Evolutionary conservation across 2,329 filamentous ascomycete genomes (phyloP).

Genomic region (Gliomastix tumulicola): DNA sequence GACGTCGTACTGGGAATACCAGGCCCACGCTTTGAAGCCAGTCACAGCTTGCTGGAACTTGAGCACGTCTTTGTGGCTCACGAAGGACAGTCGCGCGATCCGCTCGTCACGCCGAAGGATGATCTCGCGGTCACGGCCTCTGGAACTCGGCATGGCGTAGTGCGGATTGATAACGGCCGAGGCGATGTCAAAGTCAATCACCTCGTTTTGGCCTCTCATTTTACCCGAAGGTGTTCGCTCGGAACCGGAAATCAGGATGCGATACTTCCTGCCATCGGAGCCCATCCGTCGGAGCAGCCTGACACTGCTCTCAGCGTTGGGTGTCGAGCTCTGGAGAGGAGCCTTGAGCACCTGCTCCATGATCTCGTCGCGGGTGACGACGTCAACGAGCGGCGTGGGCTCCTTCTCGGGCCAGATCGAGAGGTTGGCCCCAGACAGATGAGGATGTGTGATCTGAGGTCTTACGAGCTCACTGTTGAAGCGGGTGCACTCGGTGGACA

Average conservation of each 20-base stretch:
- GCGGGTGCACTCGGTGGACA: not conserved
- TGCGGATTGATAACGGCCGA: conserved; percentile 17
- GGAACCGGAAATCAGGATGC: too few species aligned
- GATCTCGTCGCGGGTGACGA: conserved; percentile 20
- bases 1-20: conserved; percentile 10
- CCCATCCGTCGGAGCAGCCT: too few species aligned
- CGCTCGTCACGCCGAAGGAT: conserved; percentile 12
- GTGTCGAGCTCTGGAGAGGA: too few species aligned
- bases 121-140: too few species aligned
- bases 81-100: conserved; percentile 11
- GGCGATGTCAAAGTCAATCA: conserved; percentile 22
- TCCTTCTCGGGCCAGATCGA: conserved; percentile 21
- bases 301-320: conserved; percentile 10
- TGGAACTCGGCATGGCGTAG: conserved; percentile 7
- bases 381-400: conserved; percentile 15
- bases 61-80: conserved; percentile 8
- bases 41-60: conserved; percentile 16
- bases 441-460: conserved; percentile 9
- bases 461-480: conserved; percentile 13
- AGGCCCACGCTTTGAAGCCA: conserved; percentile 11
- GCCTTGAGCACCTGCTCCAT: conserved; percentile 23
- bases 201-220: too few species aligned
- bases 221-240: too few species aligned
- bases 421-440: conserved; percentile 14
- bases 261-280: conserved; percentile 13